These are phyloP conservation scores for Debaryomycetaceae sp. DNA, from an alignment of 1,139 yeast species.

Conservation along the genomic window DNA sequence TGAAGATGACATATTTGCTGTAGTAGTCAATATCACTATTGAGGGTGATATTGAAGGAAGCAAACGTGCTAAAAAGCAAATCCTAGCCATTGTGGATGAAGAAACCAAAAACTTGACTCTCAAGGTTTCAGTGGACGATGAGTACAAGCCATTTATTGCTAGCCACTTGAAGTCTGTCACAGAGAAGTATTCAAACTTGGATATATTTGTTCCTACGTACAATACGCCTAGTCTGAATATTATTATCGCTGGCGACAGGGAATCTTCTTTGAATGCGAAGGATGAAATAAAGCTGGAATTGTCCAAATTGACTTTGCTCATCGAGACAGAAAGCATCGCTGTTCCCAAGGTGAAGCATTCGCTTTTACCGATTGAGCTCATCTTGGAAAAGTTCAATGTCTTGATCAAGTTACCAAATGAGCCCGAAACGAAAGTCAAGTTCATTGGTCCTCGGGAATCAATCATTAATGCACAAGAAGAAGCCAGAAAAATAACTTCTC, in stretches of 20 bases:
- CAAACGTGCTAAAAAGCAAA: conserved; percentile 65
- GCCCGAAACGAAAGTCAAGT: conserved; percentile 49
- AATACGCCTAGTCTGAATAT: conserved; percentile 25
- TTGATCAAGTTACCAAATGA: conserved; percentile 56
- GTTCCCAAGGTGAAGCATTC: conserved; percentile 44
- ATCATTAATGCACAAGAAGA: conserved; percentile 60
- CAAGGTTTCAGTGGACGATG: conserved; percentile 45
- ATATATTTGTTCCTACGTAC: conserved; percentile 32
- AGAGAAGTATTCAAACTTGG: conserved; percentile 23
- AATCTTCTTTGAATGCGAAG: conserved; percentile 49
- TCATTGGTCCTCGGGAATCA: conserved; percentile 59
- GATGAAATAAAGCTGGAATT: conserved; percentile 45
- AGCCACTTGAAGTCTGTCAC: conserved; percentile 20
- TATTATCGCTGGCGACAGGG: conserved; percentile 63
- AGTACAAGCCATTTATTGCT: conserved; percentile 51
- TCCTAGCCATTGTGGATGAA: conserved; percentile 70
- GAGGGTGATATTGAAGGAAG: conserved; percentile 89
- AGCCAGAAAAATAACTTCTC: conserved; percentile 50
- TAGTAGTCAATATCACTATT: conserved; percentile 56
- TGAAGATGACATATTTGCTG: conserved; percentile 51
- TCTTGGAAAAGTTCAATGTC: conserved; percentile 56
- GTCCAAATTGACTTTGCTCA: conserved; percentile 40
- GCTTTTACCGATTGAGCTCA: conserved; percentile 42
- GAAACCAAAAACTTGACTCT: conserved; percentile 60
- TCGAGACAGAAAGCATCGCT: conserved; percentile 34